Evolutionary conservation across 2,329 filamentous ascomycete genomes (phyloP).

Genomic region (Epichloe hybrida): DNA sequence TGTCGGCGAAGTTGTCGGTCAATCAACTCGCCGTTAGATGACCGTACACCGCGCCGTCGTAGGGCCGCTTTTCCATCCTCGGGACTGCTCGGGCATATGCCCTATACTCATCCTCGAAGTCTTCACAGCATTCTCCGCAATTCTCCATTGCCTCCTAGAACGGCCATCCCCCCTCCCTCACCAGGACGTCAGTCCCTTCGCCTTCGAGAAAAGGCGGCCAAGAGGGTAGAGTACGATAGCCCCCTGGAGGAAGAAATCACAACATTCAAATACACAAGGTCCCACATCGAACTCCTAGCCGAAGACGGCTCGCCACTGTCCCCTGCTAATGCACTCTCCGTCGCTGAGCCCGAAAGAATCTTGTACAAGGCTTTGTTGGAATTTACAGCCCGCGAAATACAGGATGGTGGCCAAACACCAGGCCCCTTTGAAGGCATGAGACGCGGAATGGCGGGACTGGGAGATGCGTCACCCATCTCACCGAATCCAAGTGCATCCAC

Average conservation of each 20-base stretch:
- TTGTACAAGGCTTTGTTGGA: constrained; percentile 34
- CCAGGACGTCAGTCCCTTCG: constrained; percentile 40
- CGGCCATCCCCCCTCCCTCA: constrained; percentile 34
- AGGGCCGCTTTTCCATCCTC: not conserved
- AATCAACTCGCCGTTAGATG: constrained; percentile 6
- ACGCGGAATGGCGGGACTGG: constrained; percentile 38
- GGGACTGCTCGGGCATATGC: constrained; percentile 12
- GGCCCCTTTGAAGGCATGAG: constrained; percentile 52
- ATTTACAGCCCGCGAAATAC: constrained; percentile 39
- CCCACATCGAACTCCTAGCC: constrained; percentile 48
- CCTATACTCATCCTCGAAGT: constrained; percentile 44
- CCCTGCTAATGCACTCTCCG: constrained; percentile 11
- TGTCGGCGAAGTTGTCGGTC: not conserved
- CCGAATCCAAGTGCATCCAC: constrained; percentile 26
- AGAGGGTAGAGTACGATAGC: constrained; percentile 48
- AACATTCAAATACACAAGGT: constrained; percentile 47
- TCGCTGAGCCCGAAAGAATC: constrained; percentile 23
- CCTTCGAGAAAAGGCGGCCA: constrained; percentile 38
- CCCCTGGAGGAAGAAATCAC: constrained; percentile 48
- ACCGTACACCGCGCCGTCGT: constrained; percentile 8
- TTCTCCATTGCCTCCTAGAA: constrained; percentile 45
- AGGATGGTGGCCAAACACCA: constrained; percentile 48
- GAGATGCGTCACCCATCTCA: constrained; percentile 26
- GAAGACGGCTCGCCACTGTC: constrained; percentile 42
- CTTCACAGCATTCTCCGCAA: constrained; percentile 54